Evolutionary conservation across 2,329 filamentous ascomycete genomes (phyloP), one percentile per base, ranked within the genome.

Genomic region (Botrytis cinerea): DNA sequence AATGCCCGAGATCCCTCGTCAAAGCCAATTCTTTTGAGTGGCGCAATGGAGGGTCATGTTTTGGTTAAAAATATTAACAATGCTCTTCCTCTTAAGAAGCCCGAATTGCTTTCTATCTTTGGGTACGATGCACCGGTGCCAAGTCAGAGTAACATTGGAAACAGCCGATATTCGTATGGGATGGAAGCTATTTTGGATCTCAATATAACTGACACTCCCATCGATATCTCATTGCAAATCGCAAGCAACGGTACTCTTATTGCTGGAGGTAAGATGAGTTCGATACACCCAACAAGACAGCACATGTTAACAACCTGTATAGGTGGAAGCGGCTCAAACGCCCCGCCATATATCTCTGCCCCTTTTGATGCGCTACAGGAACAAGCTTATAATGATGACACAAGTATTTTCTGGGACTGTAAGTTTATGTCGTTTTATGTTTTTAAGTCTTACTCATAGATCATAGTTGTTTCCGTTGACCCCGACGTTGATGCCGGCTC

Each of bases 21-120:
- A 14, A 61, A 61, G 10, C 32, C 32, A 38, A 38, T 61, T 14
- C 35, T 61, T 14, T 22, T 72, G 25, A 51, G 64, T 12, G 87
- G 87, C 32, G 89, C 89, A 1, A 82, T 90, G 10, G 88, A 91
- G 77, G 89, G 90, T 9, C 88, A 90, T 73, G 89, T 91, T 0
- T 83, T 91, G 0, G 84, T 91, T 28, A 91, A 91, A 79, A 91
- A 91, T 79, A 81, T 78, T 59, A 86, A 87, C 57, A 83, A 82
- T n/a, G 82, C 87, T 0, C 83, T 91, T 0, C 89, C 89, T 0
- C 80, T 91, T 0, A 83, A 83, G 14, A 80, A 77, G 25, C 84
- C 83, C 20, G 81, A 84, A 74, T 77, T 87, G 74, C 76, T 92
- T 61, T 88, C 89, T 1, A 76, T 91, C 20, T 90, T 88, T 77